phyloP scores from a whole-genome alignment of 23 red algal genomes.

The Gracilaria domingensis region DNA sequence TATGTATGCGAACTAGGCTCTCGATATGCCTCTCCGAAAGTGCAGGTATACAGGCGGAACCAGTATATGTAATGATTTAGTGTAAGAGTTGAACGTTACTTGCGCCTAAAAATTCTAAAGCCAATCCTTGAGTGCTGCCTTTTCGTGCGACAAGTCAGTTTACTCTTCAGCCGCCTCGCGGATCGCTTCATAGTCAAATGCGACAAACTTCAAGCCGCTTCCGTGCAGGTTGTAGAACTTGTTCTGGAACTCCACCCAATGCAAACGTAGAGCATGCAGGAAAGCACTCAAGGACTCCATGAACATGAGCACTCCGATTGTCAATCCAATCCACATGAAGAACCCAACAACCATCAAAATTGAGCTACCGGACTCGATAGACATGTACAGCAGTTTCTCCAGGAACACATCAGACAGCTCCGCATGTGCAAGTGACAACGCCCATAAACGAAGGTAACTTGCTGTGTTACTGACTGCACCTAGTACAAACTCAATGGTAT shows the following conservation, averaged over 20 bases:
- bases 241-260: constrained; percentile 95
- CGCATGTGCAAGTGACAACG: constrained; percentile 92
- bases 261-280: constrained; percentile 92
- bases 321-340: constrained; percentile 93
- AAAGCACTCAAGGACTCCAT: constrained; percentile 98
- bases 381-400: constrained; percentile 90
- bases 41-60: constrained; percentile 27
- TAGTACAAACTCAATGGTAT: constrained; percentile 98
- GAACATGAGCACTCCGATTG: constrained; percentile 92
- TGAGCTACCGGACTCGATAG: constrained; percentile 69
- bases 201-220: constrained; percentile 85
- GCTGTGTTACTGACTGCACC: constrained; percentile 96
- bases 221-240: constrained; percentile 98
- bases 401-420: constrained; percentile 92
- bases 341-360: constrained; percentile 84
- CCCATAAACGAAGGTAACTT: constrained; percentile 96
- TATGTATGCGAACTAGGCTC: constrained; percentile 12
- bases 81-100: constrained; percentile 29
- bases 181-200: constrained; percentile 76
- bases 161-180: constrained; percentile 69
- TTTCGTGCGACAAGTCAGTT: background rate
- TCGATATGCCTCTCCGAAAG: constrained; percentile 42
- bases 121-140: background rate
- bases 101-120: background rate
- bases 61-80: constrained; percentile 31